These are phyloP conservation scores for Dendrocalamus latiflorus DNA, from an alignment of 202 grass and related monocot genomes.

Conservation along the genomic window DNA sequence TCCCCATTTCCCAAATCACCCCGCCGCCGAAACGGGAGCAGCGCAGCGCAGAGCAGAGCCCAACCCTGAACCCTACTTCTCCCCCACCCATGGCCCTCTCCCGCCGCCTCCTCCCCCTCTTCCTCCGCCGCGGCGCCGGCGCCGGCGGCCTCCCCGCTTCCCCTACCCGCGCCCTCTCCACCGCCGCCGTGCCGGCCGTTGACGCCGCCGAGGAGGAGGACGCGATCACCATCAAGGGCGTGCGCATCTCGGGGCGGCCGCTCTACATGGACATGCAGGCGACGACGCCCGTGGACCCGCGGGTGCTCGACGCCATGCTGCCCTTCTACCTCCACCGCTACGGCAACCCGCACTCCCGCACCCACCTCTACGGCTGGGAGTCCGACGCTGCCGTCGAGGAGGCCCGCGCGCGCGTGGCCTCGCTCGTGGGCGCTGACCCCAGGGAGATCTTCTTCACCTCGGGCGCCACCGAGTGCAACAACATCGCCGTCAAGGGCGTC, in stretches of 20 bases:
- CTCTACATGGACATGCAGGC: conserved; percentile 84
- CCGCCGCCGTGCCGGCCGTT: conserved; percentile 11
- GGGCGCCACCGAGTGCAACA: conserved; percentile 79
- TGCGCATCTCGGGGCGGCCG: conserved; percentile 66
- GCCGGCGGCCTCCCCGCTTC: not conserved
- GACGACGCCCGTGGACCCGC: conserved; percentile 64
- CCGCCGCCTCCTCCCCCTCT: conserved; percentile 40
- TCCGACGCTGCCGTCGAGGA: conserved; percentile 69
- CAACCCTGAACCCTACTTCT: conserved; percentile 31
- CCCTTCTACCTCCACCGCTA: conserved; percentile 69
- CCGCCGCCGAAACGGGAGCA: conserved; percentile 39
- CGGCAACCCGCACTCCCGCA: conserved; percentile 80
- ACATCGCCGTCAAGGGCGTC: conserved; percentile 75
- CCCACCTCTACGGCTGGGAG: conserved; percentile 83
- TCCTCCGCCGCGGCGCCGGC: conserved; percentile 19
- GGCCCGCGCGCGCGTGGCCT: conserved; percentile 39
- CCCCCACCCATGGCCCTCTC: conserved; percentile 32
- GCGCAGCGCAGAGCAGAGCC: not conserved
- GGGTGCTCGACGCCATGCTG: conserved; percentile 79
- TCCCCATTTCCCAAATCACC: conserved; percentile 15
- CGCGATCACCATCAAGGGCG: conserved; percentile 54
- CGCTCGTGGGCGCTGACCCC: conserved; percentile 54
- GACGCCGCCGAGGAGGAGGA: conserved; percentile 11
- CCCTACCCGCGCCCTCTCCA: conserved; percentile 33
- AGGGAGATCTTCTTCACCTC: conserved; percentile 83